phyloP scores from a whole-genome alignment of 2,329 filamentous ascomycete species.

The Hypoxylon sp. region DNA sequence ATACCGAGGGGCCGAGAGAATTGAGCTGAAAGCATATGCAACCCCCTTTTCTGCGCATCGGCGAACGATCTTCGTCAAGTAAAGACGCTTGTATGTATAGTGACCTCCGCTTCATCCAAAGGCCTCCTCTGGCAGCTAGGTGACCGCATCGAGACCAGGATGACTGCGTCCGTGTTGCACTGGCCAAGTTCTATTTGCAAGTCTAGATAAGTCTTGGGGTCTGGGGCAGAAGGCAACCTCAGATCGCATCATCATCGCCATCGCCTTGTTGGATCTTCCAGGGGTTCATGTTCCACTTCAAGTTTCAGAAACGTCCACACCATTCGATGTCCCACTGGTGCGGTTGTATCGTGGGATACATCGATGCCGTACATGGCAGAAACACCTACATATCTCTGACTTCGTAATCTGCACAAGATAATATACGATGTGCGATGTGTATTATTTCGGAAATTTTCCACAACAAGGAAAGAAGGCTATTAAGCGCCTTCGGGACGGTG shows the following conservation, averaged over 20 bases:
- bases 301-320: slow-evolving; percentile 46
- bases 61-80: slow-evolving; percentile 35
- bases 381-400: slow-evolving; percentile 9
- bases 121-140: background rate
- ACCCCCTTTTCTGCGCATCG: slow-evolving; percentile 41
- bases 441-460: slow-evolving; percentile 1
- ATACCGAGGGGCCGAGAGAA: slow-evolving; percentile 18
- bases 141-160: slow-evolving; percentile 1
- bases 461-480: slow-evolving; percentile 13
- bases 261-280: slow-evolving; percentile 36
- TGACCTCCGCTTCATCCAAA: slow-evolving; percentile 4
- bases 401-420: slow-evolving; percentile 11
- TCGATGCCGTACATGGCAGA: slow-evolving; percentile 1
- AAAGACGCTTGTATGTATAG: slow-evolving; percentile 7
- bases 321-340: slow-evolving; percentile 26
- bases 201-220: slow-evolving; percentile 10
- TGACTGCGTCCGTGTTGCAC: slow-evolving; percentile 3
- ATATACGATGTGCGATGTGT: slow-evolving; percentile 19
- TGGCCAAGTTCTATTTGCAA: slow-evolving; percentile 10
- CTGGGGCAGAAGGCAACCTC: slow-evolving; percentile 32
- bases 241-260: slow-evolving; percentile 45
- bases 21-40: slow-evolving; percentile 34
- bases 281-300: slow-evolving; percentile 45
- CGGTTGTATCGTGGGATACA: slow-evolving; percentile 26
- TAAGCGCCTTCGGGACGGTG: slow-evolving; percentile 16